phyloP scores from a whole-genome alignment of 2,329 filamentous ascomycete genomes.

The Pyrenophora seminiperda region DNA sequence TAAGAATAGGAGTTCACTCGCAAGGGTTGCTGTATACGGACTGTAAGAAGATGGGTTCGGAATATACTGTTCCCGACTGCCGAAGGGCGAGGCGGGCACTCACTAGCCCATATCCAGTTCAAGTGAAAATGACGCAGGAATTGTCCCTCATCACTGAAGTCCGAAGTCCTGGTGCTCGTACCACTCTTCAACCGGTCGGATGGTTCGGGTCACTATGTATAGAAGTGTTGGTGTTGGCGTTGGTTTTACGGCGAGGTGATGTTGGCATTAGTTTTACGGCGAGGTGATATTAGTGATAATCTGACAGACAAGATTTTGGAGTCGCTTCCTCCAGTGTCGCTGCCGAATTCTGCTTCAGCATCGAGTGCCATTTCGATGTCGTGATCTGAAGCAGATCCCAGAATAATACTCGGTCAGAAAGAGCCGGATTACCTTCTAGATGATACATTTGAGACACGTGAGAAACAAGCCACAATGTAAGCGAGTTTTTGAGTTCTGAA shows the following conservation, averaged over 20 bases:
- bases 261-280: slow-evolving; percentile 19
- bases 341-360: slow-evolving; percentile 16
- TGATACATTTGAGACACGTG: slow-evolving; percentile 27
- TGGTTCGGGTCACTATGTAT: not conserved
- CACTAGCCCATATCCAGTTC: too few relatives aligned
- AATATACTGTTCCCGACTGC: not conserved
- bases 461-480: not conserved
- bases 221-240: not conserved
- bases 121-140: too few relatives aligned
- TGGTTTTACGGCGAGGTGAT: not conserved
- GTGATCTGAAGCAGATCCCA: slow-evolving; percentile 29
- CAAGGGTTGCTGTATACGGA: not conserved
- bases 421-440: slow-evolving; percentile 29
- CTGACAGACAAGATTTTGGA: slow-evolving; percentile 40
- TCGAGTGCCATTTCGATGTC: slow-evolving; percentile 27
- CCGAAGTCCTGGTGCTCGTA: too few relatives aligned
- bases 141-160: too few relatives aligned
- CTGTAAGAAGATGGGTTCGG: not conserved
- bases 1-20: not conserved
- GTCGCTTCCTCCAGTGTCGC: slow-evolving; percentile 5
- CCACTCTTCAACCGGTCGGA: too few relatives aligned
- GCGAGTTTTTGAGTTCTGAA: not conserved
- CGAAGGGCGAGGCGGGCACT: too few relatives aligned
- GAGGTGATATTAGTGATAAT: not conserved
- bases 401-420: slow-evolving; percentile 27